Evolutionary conservation across 768 basidiomycete genomes (phyloP).

Genomic region (Macrolepiota albuminosa): DNA sequence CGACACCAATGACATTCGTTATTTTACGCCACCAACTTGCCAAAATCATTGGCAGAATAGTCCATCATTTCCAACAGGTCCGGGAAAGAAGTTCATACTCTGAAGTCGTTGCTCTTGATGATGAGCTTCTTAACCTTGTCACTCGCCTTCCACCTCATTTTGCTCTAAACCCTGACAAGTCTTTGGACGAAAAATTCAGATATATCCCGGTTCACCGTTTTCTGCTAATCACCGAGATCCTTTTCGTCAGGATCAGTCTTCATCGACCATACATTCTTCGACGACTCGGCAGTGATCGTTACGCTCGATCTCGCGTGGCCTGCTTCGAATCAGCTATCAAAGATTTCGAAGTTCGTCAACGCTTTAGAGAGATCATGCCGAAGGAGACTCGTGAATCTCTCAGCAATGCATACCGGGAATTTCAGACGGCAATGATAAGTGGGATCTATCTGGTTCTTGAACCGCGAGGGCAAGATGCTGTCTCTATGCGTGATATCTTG

Average conservation of each 20-base stretch:
- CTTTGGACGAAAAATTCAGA: constrained; percentile 58
- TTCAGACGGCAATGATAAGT: constrained; percentile 86
- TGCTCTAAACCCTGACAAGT: constrained; percentile 69
- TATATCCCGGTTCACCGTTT: constrained; percentile 84
- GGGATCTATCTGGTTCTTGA: constrained; percentile 83
- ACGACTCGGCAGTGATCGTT: constrained; percentile 73
- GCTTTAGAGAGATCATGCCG: constrained; percentile 56
- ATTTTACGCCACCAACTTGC: constrained; percentile 83
- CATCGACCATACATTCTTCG: constrained; percentile 88
- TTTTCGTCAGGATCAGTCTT: constrained; percentile 79
- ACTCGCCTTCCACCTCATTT: constrained; percentile 75
- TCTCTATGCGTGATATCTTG: constrained; percentile 72
- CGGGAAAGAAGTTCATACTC: constrained; percentile 73
- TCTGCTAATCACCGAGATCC: constrained; percentile 83
- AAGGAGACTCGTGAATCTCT: constrained; percentile 65
- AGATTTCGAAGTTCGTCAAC: constrained; percentile 76
- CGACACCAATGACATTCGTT: constrained; percentile 84
- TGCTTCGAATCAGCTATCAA: constrained; percentile 90
- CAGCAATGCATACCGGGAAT: constrained; percentile 81
- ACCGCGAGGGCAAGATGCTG: constrained; percentile 64
- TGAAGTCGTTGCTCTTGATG: constrained; percentile 78
- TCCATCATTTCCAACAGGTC: constrained; percentile 90
- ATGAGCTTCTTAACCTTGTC: constrained; percentile 77
- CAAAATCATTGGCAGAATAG: constrained; percentile 82
- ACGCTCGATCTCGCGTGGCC: constrained; percentile 73